phyloP scores from a whole-genome alignment of 805 yeast species.

The Metschnikowia gelsemii region DNA sequence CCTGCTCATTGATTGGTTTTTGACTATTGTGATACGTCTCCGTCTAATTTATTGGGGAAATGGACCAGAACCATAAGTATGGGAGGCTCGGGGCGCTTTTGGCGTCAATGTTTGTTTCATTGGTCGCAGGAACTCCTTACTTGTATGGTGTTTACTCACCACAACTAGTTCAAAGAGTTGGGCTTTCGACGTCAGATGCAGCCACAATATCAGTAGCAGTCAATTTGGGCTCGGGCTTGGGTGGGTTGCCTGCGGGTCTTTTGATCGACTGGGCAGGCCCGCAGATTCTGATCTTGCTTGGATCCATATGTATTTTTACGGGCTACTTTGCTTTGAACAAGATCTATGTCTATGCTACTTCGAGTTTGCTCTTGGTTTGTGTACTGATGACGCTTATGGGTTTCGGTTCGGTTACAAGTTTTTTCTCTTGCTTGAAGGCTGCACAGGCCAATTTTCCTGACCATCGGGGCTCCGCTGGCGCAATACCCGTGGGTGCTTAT shows the following conservation, averaged over 20 bases:
- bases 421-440: slow-evolving; percentile 55
- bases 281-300: slow-evolving; percentile 49
- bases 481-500: slow-evolving; percentile 64
- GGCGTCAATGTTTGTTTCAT: slow-evolving; percentile 47
- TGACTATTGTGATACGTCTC: too few species aligned
- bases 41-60: neutral
- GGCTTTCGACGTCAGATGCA: slow-evolving; percentile 58
- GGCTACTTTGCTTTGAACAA: slow-evolving; percentile 55
- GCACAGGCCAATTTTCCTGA: slow-evolving; percentile 66
- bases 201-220: slow-evolving; percentile 59
- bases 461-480: slow-evolving; percentile 68
- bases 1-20: too few species aligned
- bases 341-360: slow-evolving; percentile 43
- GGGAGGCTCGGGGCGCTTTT: slow-evolving; percentile 28
- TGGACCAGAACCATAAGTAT: slow-evolving; percentile 10
- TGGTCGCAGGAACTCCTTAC: slow-evolving; percentile 76
- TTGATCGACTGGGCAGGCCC: slow-evolving; percentile 65
- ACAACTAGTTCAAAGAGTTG: slow-evolving; percentile 57
- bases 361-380: slow-evolving; percentile 44
- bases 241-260: slow-evolving; percentile 72
- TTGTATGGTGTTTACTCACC: slow-evolving; percentile 76
- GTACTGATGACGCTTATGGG: slow-evolving; percentile 56
- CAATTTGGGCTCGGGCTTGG: slow-evolving; percentile 62
- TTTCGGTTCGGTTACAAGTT: slow-evolving; percentile 64
- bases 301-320: slow-evolving; percentile 51